Base-by-base conservation (phyloP, 1,284 basidiomycete genomes). In the Ganoderma leucocontextum region DNA sequence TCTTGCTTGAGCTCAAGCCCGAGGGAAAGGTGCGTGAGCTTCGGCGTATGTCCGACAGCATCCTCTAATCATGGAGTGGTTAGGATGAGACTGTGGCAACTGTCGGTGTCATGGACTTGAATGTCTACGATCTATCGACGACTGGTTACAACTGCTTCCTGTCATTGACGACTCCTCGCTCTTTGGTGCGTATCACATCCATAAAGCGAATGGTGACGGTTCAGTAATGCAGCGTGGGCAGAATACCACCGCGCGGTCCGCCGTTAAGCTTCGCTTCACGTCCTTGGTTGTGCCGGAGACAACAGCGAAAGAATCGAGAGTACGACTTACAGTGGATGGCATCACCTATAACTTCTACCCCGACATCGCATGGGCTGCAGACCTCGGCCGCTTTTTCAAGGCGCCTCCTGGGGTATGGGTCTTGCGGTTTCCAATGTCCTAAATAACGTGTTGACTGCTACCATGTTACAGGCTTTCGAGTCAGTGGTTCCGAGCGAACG, bases 401-500 rank as follows among this genome's bases (percentile, higher is more conserved):
- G 89, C 96, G 29, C 97, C 97, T 15, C 93, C 94, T 60, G 96
- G 94, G 55, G 95, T 95, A 79, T 84, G 19, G 33, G 3, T 47
- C 15, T 22, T 36, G 19, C 19, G 2, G 33, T 53, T 38, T 12
- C 42, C 35, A 19, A 39, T n/a, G n/a, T 39, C 4, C 12, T 22
- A 13, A 15, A 8, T 53, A 22, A 22, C 9, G 22, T 49, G 47
- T 49, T 49, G 36, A 62, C 22, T 62, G 17, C 44, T 47, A 64
- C 41, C 38, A 13, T 19, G 55, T 64, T 44, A 0, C 70, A 96
- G 90, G 93, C 94, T 0, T 99, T 99, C 77, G 96, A 98, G 78
- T 89, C 95, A 58, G 95, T 98, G 15, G 90, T 96, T 25, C 97
- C 97, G 0, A 96, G 89, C 70, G 97, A 99, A 78, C 83, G 94